Percentiles rank a stretch among this genome's conserved stretches.
phyloP scores from a whole-genome alignment of 805 yeast genomes.

The Metahyphopichia silvanorum region DNA sequence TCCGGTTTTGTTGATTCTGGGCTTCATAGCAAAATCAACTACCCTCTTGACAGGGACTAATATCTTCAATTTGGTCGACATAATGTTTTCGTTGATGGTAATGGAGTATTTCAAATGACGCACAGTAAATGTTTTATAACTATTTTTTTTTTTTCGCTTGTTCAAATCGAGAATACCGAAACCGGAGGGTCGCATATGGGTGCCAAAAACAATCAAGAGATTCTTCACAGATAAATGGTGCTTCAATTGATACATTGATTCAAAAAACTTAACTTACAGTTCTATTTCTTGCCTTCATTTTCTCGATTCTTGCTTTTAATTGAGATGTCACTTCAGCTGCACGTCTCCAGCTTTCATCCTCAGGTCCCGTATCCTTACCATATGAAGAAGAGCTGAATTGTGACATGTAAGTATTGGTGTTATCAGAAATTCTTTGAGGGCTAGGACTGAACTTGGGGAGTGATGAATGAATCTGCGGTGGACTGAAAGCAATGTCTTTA shows the following conservation, averaged over 20 bases:
- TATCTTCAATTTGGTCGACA: conserved; percentile 59
- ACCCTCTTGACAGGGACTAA: conserved; percentile 95
- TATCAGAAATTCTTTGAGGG: conserved; percentile 16
- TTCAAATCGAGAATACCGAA: conserved; percentile 1
- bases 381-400: conserved; percentile 2
- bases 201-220: no score
- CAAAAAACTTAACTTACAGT: conserved; percentile 12
- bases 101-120: no score
- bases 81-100: conserved; percentile 1
- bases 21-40: conserved; percentile 89
- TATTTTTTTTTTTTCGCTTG: no score
- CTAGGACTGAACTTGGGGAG: conserved; percentile 4
- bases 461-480: neutral
- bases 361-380: conserved; percentile 35
- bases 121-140: no score
- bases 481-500: conserved; percentile 1
- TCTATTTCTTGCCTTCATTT: conserved; percentile 69
- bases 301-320: conserved; percentile 81
- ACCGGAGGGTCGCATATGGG: no score
- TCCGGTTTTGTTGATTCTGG: conserved; percentile 82
- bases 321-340: conserved; percentile 89
- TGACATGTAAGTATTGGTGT: conserved; percentile 8
- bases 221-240: no score
- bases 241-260: no score
- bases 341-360: conserved; percentile 77